These are phyloP conservation scores for Colletotrichum tropicicola DNA, from an alignment of 2,329 filamentous ascomycete genomes.

Conservation along the genomic window DNA sequence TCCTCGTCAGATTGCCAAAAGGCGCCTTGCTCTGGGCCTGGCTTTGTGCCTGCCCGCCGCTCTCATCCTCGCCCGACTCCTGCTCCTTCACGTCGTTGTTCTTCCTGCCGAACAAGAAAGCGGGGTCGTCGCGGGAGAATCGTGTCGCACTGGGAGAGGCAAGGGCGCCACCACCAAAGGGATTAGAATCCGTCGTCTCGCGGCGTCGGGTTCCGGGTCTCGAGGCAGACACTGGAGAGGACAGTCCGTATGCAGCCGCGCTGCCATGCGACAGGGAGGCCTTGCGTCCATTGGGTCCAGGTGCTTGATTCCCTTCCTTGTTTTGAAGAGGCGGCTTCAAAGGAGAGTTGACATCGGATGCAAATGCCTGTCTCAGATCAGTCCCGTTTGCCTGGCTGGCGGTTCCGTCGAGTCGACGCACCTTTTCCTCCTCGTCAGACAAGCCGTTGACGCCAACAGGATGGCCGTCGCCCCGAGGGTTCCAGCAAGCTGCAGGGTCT, in stretches of 20 bases:
- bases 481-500: slow-evolving; percentile 95
- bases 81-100: slow-evolving; percentile 61
- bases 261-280: slow-evolving; percentile 80
- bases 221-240: slow-evolving; percentile 75
- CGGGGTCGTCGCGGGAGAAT: slow-evolving; percentile 69
- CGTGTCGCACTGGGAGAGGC: slow-evolving; percentile 70
- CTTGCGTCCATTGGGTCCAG: slow-evolving; percentile 76
- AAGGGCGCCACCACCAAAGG: slow-evolving; percentile 58
- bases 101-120: slow-evolving; percentile 67
- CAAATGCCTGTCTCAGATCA: slow-evolving; percentile 71
- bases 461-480: slow-evolving; percentile 72
- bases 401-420: slow-evolving; percentile 42
- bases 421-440: slow-evolving; percentile 68
- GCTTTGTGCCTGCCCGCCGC: slow-evolving; percentile 34
- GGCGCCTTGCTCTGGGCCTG: slow-evolving; percentile 42
- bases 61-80: slow-evolving; percentile 54
- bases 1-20: slow-evolving; percentile 60
- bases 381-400: background rate
- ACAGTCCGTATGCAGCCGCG: slow-evolving; percentile 71
- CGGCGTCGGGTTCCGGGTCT: slow-evolving; percentile 83
- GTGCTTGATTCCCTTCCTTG: slow-evolving; percentile 65
- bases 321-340: slow-evolving; percentile 87
- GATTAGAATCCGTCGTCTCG: slow-evolving; percentile 80
- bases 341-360: slow-evolving; percentile 90
- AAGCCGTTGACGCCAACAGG: slow-evolving; percentile 80